Percentiles rank a stretch among this genome's conserved stretches.
Evolutionary conservation across 129 eudicot species (phyloP).

Genomic region (Silybum marianum): DNA sequence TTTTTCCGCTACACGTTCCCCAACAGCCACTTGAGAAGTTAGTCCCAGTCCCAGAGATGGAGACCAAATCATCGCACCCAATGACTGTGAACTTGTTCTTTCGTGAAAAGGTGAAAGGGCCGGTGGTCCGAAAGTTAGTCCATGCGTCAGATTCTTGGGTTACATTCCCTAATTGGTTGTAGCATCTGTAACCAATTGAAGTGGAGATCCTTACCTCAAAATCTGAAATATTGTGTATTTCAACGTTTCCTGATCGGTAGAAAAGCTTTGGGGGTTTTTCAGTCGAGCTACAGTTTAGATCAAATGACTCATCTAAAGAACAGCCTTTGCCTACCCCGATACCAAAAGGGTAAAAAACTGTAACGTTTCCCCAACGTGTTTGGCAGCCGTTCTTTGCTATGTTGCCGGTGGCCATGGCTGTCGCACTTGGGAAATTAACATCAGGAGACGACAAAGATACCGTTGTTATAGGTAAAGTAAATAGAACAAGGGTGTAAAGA

Average conservation of each 20-base stretch:
- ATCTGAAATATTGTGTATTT: constrained; percentile 7
- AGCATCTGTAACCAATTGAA: neutral
- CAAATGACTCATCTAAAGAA: constrained; percentile 25
- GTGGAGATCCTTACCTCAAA: neutral
- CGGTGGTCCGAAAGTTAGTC: neutral
- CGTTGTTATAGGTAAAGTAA: neutral
- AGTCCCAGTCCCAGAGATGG: too few relatives aligned
- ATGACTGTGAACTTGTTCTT: constrained; percentile 17
- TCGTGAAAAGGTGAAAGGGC: neutral
- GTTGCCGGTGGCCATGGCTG: neutral
- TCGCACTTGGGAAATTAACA: too few relatives aligned
- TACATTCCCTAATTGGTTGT: neutral
- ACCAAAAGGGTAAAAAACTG: constrained; percentile 40
- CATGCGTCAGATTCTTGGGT: neutral
- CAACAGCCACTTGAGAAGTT: neutral
- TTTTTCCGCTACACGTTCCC: neutral
- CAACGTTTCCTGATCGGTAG: neutral
- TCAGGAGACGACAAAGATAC: too few relatives aligned
- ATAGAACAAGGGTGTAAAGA: constrained; percentile 14
- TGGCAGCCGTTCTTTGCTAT: constrained; percentile 19
- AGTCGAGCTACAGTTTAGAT: constrained; percentile 17
- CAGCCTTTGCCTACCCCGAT: constrained; percentile 23
- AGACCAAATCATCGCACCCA: constrained; percentile 13
- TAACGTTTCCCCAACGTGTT: constrained; percentile 32
- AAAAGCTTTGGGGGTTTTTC: constrained; percentile 15